Percentiles rank a stretch among this genome's conserved stretches.
phyloP scores from a whole-genome alignment of 176 grass and related monocot genomes.

The Tuctoria greenei region DNA sequence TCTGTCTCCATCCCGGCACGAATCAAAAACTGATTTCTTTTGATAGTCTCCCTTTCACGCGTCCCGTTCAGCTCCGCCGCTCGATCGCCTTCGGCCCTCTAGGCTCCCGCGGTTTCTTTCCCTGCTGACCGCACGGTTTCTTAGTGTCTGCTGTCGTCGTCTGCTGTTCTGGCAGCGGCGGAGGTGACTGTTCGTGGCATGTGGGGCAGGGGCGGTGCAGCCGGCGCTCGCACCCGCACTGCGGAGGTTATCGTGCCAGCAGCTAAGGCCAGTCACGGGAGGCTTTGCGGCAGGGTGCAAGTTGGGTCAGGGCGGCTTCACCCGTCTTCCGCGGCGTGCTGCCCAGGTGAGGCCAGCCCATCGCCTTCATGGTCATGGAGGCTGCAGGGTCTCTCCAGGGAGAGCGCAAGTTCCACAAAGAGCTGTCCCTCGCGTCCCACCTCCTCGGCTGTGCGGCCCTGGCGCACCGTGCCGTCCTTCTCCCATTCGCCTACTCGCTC shows the following conservation, averaged over 20 bases:
- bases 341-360: slow-evolving; percentile 44
- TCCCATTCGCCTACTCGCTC: slow-evolving; percentile 72
- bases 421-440: slow-evolving; percentile 71
- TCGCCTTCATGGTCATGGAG: slow-evolving; percentile 90
- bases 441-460: slow-evolving; percentile 37
- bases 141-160: background rate
- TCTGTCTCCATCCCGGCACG: too few species aligned
- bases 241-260: slow-evolving; percentile 57
- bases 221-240: too few species aligned
- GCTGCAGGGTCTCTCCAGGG: slow-evolving; percentile 77
- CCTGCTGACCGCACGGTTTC: too few species aligned
- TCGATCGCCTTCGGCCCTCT: too few species aligned
- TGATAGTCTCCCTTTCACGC: too few species aligned
- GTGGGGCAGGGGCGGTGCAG: too few species aligned
- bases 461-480: slow-evolving; percentile 37
- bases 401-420: slow-evolving; percentile 94
- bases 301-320: slow-evolving; percentile 89
- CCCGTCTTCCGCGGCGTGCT: slow-evolving; percentile 81
- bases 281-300: slow-evolving; percentile 58
- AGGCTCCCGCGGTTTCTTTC: too few species aligned
- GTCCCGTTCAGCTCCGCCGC: too few species aligned
- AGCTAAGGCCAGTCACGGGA: slow-evolving; percentile 76
- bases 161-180: slow-evolving; percentile 46
- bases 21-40: too few species aligned
- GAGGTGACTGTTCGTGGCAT: too few species aligned